A percentile compares a stretch with the other conserved stretches of the same genome.
Conservation (phyloP, 2,329 filamentous ascomycete species). For the Colletotrichum echinochloae region DNA sequence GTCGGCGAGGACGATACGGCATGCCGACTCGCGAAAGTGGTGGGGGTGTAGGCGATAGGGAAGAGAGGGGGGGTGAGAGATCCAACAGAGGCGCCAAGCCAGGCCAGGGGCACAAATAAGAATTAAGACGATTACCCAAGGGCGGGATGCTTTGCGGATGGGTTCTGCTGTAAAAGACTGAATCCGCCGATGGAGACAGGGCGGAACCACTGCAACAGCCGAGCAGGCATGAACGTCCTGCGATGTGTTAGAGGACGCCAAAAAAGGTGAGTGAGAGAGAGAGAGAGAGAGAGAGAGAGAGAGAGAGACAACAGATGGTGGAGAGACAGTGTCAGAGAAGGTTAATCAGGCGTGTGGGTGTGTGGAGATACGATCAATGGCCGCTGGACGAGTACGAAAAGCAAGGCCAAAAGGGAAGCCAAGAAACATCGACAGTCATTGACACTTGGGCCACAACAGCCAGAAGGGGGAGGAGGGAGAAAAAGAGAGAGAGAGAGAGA, state of each 20-base stretch:
- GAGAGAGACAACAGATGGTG: constrained; percentile 22
- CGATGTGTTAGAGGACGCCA: constrained; percentile 31
- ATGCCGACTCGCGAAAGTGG: neutral
- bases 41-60: neutral
- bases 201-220: constrained; percentile 1
- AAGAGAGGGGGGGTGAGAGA: constrained; percentile 6
- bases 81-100: constrained; percentile 31
- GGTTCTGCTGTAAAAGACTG: constrained; percentile 1
- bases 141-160: constrained; percentile 11
- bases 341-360: constrained; percentile 28
- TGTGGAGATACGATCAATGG: constrained; percentile 21
- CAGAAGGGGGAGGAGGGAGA: neutral
- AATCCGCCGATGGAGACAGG: constrained; percentile 6
- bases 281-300: constrained; percentile 5
- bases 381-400: constrained; percentile 39
- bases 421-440: constrained; percentile 32
- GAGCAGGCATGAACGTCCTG: constrained; percentile 8
- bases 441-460: constrained; percentile 12
- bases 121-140: constrained; percentile 32
- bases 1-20: constrained; percentile 20
- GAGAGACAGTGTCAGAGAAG: constrained; percentile 37
- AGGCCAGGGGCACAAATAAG: constrained; percentile 1
- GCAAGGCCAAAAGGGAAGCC: constrained; percentile 26
- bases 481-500: neutral
- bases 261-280: constrained; percentile 19